Percentiles rank a stretch among this genome's conserved stretches.
These are phyloP conservation scores for Ophiostoma angusticollis DNA, from an alignment of 2,329 filamentous ascomycete species.

Conservation along the genomic window DNA sequence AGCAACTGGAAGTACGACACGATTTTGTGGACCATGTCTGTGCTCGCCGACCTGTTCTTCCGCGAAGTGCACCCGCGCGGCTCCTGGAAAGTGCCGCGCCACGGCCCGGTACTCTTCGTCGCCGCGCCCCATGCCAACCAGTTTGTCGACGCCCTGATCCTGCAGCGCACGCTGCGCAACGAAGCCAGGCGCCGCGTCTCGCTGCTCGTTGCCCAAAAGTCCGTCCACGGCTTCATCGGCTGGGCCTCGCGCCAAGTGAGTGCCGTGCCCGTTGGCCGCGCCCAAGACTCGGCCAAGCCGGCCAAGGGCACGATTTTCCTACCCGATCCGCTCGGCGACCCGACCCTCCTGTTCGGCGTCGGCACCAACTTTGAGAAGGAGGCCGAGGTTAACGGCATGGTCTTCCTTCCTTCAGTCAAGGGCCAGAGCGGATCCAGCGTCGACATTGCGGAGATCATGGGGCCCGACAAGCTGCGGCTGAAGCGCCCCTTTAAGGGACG, in stretches of 20 bases:
- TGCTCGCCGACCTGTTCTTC: conserved; percentile 94
- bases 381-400: conserved; percentile 64
- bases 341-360: conserved; percentile 63
- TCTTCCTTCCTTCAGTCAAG: conserved; percentile 77
- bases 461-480: conserved; percentile 67
- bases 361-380: conserved; percentile 72
- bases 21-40: conserved; percentile 63
- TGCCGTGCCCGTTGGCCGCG: conserved; percentile 82
- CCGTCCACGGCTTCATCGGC: conserved; percentile 86
- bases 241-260: conserved; percentile 74
- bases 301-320: conserved; percentile 73
- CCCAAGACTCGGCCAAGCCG: conserved; percentile 76
- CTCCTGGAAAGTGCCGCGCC: conserved; percentile 84
- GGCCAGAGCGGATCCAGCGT: conserved; percentile 63
- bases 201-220: conserved; percentile 90
- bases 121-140: conserved; percentile 96
- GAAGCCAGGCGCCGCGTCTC: conserved; percentile 83
- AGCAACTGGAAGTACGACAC: conserved; percentile 64
- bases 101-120: conserved; percentile 85
- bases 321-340: conserved; percentile 74
- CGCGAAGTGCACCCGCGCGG: conserved; percentile 90
- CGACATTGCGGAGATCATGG: conserved; percentile 70
- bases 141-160: conserved; percentile 90
- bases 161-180: conserved; percentile 79
- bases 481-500: conserved; percentile 79